Percentiles rank a stretch among this genome's conserved stretches.
These are phyloP conservation scores for Hortaea werneckii DNA, from an alignment of 2,329 filamentous ascomycete species.

Conservation along the genomic window DNA sequence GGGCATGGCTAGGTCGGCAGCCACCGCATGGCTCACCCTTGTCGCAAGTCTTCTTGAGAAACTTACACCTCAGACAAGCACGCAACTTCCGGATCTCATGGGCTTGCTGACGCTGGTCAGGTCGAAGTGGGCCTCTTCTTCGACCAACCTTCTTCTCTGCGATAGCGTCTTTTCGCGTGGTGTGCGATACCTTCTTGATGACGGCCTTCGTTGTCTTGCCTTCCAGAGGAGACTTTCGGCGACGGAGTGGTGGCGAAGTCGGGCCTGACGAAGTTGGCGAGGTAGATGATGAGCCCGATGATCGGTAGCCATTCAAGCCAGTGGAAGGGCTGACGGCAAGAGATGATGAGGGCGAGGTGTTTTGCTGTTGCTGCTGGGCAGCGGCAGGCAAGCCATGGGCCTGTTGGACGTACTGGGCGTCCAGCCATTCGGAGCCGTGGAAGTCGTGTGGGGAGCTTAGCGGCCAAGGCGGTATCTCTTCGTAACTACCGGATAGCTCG, in stretches of 20 bases:
- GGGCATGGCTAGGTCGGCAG: constrained; percentile 89
- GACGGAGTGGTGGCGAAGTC: constrained; percentile 47
- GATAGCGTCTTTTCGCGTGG: constrained; percentile 64
- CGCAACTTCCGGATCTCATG: constrained; percentile 93
- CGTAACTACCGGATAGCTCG: constrained; percentile 63
- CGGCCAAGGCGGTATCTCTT: constrained; percentile 62
- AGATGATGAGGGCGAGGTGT: constrained; percentile 15
- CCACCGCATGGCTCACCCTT: constrained; percentile 93
- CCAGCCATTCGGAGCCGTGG: constrained; percentile 52
- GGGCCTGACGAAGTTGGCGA: constrained; percentile 24
- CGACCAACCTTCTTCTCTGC: constrained; percentile 88
- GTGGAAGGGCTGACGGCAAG: constrained; percentile 20
- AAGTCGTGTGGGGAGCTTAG: constrained; percentile 75
- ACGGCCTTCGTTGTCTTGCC: constrained; percentile 76
- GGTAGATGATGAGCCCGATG: constrained; percentile 22
- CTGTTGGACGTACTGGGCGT: constrained; percentile 43
- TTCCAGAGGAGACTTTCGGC: constrained; percentile 50
- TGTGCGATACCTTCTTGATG: constrained; percentile 58
- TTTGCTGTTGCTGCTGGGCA: constrained; percentile 16
- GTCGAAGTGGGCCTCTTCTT: constrained; percentile 77
- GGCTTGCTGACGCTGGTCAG: constrained; percentile 91
- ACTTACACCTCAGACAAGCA: constrained; percentile 92
- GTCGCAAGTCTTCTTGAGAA: constrained; percentile 98
- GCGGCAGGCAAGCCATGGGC: constrained; percentile 15
- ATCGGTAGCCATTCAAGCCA: constrained; percentile 14